A percentile compares a stretch with the other conserved stretches of the same genome.
These are phyloP conservation scores for Aristolochia contorta DNA, from an alignment of 164 flowering plant species.

Conservation along the genomic window DNA sequence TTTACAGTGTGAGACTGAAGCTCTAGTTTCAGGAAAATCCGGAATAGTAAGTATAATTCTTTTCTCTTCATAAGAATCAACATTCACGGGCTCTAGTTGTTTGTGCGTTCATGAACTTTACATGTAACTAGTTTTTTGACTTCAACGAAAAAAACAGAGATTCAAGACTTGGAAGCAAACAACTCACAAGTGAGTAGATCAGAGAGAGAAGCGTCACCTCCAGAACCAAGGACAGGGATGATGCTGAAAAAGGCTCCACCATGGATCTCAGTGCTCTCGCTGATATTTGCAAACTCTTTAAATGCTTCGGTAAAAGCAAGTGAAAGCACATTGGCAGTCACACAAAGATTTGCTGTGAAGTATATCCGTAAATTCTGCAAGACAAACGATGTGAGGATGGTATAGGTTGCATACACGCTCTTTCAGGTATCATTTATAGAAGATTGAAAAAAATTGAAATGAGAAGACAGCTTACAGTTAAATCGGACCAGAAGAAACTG, in stretches of 20 bases:
- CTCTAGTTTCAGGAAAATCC: too few species aligned
- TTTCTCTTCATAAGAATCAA: too few species aligned
- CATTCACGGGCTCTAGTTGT: too few species aligned
- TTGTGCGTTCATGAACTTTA: too few species aligned
- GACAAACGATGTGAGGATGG: constrained; percentile 6
- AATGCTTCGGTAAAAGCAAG: constrained; percentile 34
- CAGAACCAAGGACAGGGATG: constrained; percentile 76
- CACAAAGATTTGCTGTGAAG: constrained; percentile 31
- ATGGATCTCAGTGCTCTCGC: constrained; percentile 13
- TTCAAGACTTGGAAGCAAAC: constrained; percentile 38
- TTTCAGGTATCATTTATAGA: not conserved
- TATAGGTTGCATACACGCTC: not conserved
- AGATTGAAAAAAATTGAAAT: not conserved
- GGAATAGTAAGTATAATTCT: too few species aligned
- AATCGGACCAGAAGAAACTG: constrained; percentile 61
- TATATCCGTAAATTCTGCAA: constrained; percentile 68
- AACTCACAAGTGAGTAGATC: constrained; percentile 73
- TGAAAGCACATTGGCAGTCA: constrained; percentile 29
- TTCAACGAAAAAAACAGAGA: not conserved
- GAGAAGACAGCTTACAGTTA: constrained; percentile 38
- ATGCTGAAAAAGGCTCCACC: constrained; percentile 47
- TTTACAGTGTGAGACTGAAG: too few species aligned
- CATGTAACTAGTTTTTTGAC: too few species aligned
- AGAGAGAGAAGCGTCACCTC: constrained; percentile 49
- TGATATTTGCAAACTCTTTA: constrained; percentile 39